A percentile compares a stretch with the other conserved stretches of the same genome.
Evolutionary conservation across 306 rosid genomes (phyloP).

Genomic region (Lotus japonicus): DNA sequence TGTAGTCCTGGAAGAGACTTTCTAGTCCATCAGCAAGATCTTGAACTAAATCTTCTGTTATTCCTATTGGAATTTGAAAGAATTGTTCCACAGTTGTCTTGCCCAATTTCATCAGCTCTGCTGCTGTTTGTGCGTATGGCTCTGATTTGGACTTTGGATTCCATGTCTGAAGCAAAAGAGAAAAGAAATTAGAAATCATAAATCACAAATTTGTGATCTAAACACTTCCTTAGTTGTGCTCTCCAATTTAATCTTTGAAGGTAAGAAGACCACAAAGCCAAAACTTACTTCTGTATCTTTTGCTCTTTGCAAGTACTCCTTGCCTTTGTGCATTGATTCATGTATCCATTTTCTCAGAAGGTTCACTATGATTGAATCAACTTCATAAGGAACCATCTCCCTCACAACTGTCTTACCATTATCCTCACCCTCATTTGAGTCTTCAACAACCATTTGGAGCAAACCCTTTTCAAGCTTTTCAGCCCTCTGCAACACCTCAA

Average conservation of each 20-base stretch:
- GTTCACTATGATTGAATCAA: constrained; percentile 62
- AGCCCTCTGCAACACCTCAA: constrained; percentile 62
- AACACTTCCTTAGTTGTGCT: neutral
- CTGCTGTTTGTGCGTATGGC: constrained; percentile 70
- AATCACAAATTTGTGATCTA: neutral
- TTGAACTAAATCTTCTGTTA: constrained; percentile 60
- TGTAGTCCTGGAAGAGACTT: constrained; percentile 53
- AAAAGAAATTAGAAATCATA: neutral
- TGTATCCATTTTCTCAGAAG: constrained; percentile 67
- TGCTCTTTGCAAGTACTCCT: constrained; percentile 46
- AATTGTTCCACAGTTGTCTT: constrained; percentile 55
- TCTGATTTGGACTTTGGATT: constrained; percentile 90
- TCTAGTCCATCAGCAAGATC: constrained; percentile 79
- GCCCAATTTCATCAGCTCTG: constrained; percentile 51
- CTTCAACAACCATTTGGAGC: constrained; percentile 85
- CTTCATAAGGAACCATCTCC: constrained; percentile 89
- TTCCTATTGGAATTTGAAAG: constrained; percentile 71
- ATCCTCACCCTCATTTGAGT: constrained; percentile 61
- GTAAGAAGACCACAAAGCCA: neutral
- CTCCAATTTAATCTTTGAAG: neutral
- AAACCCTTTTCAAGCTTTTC: constrained; percentile 74
- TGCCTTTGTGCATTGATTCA: constrained; percentile 47
- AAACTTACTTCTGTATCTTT: constrained; percentile 77
- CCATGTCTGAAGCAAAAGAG: constrained; percentile 61
- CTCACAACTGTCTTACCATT: constrained; percentile 55